Conservation (phyloP, 306 rosid genomes). For the Begonia peltatifolia region DNA sequence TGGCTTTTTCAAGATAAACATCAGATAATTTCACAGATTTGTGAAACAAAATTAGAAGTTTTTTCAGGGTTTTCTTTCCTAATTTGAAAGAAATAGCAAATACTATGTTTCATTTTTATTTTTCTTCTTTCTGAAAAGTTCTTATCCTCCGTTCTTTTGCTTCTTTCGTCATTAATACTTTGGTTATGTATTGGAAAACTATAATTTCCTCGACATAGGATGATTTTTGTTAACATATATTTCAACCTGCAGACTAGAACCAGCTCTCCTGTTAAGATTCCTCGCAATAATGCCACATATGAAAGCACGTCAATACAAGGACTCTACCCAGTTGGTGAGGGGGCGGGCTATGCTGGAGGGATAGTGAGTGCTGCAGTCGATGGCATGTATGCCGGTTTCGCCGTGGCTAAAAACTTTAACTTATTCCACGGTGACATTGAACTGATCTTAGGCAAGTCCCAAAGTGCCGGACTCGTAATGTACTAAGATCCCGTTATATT, state of each 20-base stretch:
- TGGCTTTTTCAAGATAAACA: too few species aligned
- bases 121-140: too few species aligned
- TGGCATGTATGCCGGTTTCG: constrained; percentile 87
- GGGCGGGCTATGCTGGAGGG: constrained; percentile 99
- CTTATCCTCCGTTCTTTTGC: too few species aligned
- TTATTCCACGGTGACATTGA: constrained; percentile 49
- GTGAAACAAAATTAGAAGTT: too few species aligned
- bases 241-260: constrained; percentile 62
- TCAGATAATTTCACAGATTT: too few species aligned
- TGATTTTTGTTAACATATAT: background rate
- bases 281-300: constrained; percentile 47
- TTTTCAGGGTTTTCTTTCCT: too few species aligned
- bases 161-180: too few species aligned
- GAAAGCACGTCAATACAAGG: constrained; percentile 77
- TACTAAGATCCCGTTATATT: constrained; percentile 28
- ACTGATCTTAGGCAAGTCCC: constrained; percentile 66
- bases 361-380: constrained; percentile 92
- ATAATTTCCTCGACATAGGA: background rate
- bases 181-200: too few species aligned
- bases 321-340: constrained; percentile 91
- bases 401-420: constrained; percentile 47
- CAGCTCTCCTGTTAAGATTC: constrained; percentile 82
- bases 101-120: too few species aligned
- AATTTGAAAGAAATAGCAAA: too few species aligned
- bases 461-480: constrained; percentile 41